Percentiles rank a stretch among this genome's conserved stretches.
Conservation (phyloP, 306 rosid species). For the Medicago lupulina region DNA sequence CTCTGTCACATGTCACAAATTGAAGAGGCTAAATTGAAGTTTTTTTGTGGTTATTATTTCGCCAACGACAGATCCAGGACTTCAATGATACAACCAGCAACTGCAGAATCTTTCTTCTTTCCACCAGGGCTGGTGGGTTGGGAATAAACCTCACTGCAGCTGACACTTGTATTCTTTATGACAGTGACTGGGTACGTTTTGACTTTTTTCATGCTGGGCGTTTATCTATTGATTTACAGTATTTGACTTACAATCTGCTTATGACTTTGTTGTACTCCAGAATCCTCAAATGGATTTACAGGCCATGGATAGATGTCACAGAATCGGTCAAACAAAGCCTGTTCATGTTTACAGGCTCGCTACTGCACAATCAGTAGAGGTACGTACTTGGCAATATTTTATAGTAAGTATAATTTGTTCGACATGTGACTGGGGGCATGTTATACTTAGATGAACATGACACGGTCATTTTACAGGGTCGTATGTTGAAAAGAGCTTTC, state of each 20-base stretch:
- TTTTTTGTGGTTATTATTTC: slow-evolving; percentile 27
- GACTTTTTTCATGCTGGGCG: background rate
- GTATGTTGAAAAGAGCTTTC: slow-evolving; percentile 90
- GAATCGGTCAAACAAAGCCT: slow-evolving; percentile 95
- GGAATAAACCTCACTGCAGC: slow-evolving; percentile 98
- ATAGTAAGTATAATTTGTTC: slow-evolving; percentile 2
- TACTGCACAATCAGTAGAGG: slow-evolving; percentile 96
- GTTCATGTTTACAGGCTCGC: slow-evolving; percentile 98
- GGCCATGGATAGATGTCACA: slow-evolving; percentile 99
- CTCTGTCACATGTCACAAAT: background rate
- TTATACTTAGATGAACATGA: slow-evolving; percentile 24
- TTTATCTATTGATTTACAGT: slow-evolving; percentile 19
- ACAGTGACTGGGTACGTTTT: slow-evolving; percentile 94
- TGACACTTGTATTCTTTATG: slow-evolving; percentile 95
- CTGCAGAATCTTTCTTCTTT: slow-evolving; percentile 74
- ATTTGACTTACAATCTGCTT: slow-evolving; percentile 29
- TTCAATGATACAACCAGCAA: slow-evolving; percentile 77
- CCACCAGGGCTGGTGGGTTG: slow-evolving; percentile 98
- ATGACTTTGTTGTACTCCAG: slow-evolving; percentile 51
- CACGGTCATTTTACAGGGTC: slow-evolving; percentile 65
- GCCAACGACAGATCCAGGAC: slow-evolving; percentile 62
- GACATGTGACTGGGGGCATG: background rate
- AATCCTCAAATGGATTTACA: slow-evolving; percentile 99
- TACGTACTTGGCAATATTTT: slow-evolving; percentile 33
- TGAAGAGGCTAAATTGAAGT: slow-evolving; percentile 19